Evolutionary conservation across 1,284 basidiomycete species (phyloP).

Genomic region (Ceratobasidium sp.): DNA sequence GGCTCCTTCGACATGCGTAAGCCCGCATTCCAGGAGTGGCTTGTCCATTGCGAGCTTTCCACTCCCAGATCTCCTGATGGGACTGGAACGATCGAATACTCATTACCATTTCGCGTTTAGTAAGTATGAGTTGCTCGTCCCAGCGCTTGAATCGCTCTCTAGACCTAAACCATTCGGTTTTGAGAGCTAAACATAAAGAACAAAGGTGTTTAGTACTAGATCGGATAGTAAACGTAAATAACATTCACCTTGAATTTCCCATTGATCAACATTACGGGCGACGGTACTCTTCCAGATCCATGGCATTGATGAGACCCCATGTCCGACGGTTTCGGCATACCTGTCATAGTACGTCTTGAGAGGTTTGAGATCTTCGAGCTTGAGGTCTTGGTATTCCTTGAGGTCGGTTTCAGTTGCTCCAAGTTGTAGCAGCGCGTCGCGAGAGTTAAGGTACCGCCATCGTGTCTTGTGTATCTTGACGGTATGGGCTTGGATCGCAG

Average conservation of each 20-base stretch:
- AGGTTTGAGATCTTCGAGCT: background rate
- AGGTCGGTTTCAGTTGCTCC: background rate
- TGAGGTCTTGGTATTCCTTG: background rate
- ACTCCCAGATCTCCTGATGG: conserved; percentile 20
- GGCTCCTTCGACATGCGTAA: background rate
- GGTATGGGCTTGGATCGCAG: background rate
- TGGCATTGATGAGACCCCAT: background rate
- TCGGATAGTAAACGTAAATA: background rate
- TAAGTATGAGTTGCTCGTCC: conserved; percentile 24
- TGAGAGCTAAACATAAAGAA: conserved; percentile 8
- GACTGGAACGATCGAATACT: background rate
- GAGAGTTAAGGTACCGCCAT: conserved; percentile 11
- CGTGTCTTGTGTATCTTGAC: conserved; percentile 3
- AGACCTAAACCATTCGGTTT: conserved; percentile 32
- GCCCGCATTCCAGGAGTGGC: conserved; percentile 4
- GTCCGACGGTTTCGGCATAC: background rate
- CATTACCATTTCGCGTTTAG: conserved; percentile 41
- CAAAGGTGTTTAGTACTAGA: background rate
- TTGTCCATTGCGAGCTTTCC: background rate
- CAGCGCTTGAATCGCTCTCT: conserved; percentile 29
- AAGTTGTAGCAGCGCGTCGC: conserved; percentile 3
- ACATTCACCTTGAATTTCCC: conserved; percentile 5
- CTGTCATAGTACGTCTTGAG: background rate
- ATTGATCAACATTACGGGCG: background rate
- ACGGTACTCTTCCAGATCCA: conserved; percentile 22